Percentiles rank a stretch among this genome's conserved stretches.
Evolutionary conservation across 2,329 filamentous ascomycete genomes (phyloP).

Genomic region (Fusarium euwallaceae): DNA sequence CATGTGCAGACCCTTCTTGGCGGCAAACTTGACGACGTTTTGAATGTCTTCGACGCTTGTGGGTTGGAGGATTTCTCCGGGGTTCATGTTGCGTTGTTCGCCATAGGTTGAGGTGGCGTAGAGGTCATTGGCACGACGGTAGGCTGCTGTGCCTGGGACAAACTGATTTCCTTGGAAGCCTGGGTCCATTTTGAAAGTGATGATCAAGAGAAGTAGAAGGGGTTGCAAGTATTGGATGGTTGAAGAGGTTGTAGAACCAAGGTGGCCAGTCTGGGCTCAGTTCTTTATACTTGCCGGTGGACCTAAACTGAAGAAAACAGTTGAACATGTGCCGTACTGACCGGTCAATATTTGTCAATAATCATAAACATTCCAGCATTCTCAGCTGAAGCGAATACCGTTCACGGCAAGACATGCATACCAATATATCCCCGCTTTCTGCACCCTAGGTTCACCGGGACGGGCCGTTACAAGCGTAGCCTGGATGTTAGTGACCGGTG

Average conservation of each 20-base stretch:
- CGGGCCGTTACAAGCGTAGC: not conserved
- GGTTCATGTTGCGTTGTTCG: conserved; percentile 58
- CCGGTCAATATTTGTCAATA: not conserved
- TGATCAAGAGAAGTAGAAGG: not conserved
- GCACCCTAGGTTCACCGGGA: not conserved
- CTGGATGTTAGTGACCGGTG: not conserved
- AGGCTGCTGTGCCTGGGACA: conserved; percentile 6
- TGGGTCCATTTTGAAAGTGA: not conserved
- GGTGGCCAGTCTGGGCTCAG: not conserved
- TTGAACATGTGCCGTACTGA: not conserved
- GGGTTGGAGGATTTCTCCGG: conserved; percentile 59
- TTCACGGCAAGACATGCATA: not conserved
- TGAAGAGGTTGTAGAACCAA: not conserved
- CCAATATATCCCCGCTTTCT: not conserved
- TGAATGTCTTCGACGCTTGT: conserved; percentile 56
- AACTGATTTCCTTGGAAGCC: conserved; percentile 12
- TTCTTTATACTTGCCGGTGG: not conserved
- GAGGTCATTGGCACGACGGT: conserved; percentile 46
- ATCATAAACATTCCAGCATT: not conserved
- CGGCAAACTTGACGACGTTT: conserved; percentile 56
- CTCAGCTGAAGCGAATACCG: not conserved
- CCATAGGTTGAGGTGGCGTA: conserved; percentile 60
- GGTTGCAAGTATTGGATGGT: not conserved
- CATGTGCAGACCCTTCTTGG: conserved; percentile 54
- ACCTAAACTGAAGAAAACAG: not conserved